These are phyloP conservation scores for Pseudomassariella vexata DNA, from an alignment of 2,329 filamentous ascomycete species.

Conservation along the genomic window DNA sequence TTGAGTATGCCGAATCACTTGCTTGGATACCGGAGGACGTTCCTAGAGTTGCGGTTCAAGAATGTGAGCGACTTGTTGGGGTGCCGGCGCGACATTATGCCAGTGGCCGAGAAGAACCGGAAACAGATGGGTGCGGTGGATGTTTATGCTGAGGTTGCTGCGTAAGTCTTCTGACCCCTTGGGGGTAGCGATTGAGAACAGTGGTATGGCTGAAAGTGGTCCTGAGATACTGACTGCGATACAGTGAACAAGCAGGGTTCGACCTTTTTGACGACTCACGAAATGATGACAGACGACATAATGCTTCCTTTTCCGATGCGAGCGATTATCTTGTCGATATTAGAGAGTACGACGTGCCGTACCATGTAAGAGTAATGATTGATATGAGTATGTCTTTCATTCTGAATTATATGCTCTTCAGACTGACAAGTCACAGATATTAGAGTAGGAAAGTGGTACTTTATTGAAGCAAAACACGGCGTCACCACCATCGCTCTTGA, in stretches of 20 bases:
- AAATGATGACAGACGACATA: constrained; percentile 74
- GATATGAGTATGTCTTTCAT: constrained; percentile 60
- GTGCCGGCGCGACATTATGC: constrained; percentile 79
- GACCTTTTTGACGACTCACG: constrained; percentile 89
- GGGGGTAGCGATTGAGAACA: too few relatives aligned
- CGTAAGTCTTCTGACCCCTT: constrained; percentile 44
- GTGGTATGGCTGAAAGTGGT: too few relatives aligned
- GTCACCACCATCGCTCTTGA: constrained; percentile 77
- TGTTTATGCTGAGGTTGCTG: constrained; percentile 93
- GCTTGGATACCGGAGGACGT: constrained; percentile 81
- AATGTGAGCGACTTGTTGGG: constrained; percentile 83
- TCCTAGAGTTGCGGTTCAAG: constrained; percentile 78
- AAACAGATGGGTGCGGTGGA: constrained; percentile 97
- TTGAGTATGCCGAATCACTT: constrained; percentile 93
- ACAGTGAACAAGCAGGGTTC: constrained; percentile 43
- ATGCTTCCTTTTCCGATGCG: constrained; percentile 72
- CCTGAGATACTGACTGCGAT: constrained; percentile 10
- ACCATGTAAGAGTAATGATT: constrained; percentile 98
- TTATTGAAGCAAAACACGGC: constrained; percentile 89
- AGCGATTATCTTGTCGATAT: constrained; percentile 99
- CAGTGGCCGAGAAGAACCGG: constrained; percentile 92
- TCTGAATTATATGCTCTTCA: constrained; percentile 13
- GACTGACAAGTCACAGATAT: constrained; percentile 69
- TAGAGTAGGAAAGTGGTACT: constrained; percentile 95
- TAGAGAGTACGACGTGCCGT: constrained; percentile 97